phyloP scores from a whole-genome alignment of 164 flowering plant genomes.

The Nymphaea colorata region DNA sequence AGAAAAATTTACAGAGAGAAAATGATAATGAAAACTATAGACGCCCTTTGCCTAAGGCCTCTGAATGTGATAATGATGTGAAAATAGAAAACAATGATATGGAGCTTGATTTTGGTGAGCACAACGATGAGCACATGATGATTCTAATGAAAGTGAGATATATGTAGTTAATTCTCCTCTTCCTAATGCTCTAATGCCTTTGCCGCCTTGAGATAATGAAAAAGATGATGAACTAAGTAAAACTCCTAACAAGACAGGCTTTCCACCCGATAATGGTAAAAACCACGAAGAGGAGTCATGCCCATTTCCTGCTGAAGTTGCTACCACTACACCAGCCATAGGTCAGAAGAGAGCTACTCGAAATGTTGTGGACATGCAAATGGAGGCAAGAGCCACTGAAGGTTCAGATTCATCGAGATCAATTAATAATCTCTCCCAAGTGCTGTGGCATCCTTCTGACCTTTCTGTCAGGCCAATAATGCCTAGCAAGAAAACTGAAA shows the following conservation, averaged over 20 bases:
- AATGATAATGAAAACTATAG: conserved; percentile 95
- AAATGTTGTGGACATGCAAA: conserved; percentile 22
- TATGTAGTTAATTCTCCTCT: conserved; percentile 5
- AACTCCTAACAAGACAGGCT: conserved; percentile 11
- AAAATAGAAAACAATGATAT: conserved; percentile 88
- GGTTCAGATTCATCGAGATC: conserved; percentile 45
- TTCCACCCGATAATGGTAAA: conserved; percentile 28
- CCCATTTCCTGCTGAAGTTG: conserved; percentile 31
- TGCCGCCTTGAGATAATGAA: conserved; percentile 23
- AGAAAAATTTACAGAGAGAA: conserved; percentile 75
- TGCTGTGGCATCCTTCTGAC: too few relatives aligned
- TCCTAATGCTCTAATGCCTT: too few relatives aligned
- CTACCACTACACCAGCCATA: conserved; percentile 51
- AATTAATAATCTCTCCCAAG: too few relatives aligned
- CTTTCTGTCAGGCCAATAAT: too few relatives aligned
- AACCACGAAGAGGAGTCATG: conserved; percentile 36
- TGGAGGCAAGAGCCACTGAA: conserved; percentile 6
- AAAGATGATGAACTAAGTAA: conserved; percentile 6
- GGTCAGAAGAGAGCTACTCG: conserved; percentile 44
- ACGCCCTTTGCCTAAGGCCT: conserved; percentile 53
- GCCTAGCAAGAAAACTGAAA: conserved; percentile 88
- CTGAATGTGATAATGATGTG: conserved; percentile 78
- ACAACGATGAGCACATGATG: conserved; percentile 63
- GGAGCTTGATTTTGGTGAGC: conserved; percentile 97
- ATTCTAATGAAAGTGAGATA: conserved; percentile 47